Percentiles rank a stretch among this genome's conserved stretches.
phyloP scores from a whole-genome alignment of 495 filamentous ascomycete species.

The Podospora conica region DNA sequence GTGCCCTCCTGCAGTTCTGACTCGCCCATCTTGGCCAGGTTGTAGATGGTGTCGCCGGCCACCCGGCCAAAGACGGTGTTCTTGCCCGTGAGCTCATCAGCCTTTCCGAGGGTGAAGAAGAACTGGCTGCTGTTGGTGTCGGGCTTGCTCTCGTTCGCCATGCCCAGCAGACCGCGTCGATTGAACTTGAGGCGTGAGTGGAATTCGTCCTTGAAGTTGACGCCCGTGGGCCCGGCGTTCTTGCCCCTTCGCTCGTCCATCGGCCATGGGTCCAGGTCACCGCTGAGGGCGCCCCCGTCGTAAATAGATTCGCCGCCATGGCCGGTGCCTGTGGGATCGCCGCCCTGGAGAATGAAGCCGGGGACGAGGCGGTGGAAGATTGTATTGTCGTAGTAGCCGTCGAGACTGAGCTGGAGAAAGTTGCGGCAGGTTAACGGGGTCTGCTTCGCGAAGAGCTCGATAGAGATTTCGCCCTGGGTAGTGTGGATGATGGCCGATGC shows the following conservation, averaged over 20 bases:
- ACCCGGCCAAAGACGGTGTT: constrained; percentile 93
- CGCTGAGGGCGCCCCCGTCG: constrained; percentile 72
- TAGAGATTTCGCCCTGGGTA: constrained; percentile 75
- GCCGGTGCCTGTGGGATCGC: constrained; percentile 77
- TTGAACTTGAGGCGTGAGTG: constrained; percentile 91
- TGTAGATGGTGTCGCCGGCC: constrained; percentile 92
- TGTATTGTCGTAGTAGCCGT: constrained; percentile 89
- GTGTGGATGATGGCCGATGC: constrained; percentile 87
- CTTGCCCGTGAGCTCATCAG: constrained; percentile 76
- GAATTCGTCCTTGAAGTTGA: constrained; percentile 80
- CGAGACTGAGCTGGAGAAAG: constrained; percentile 90
- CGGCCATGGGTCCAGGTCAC: constrained; percentile 51
- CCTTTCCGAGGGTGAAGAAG: constrained; percentile 83
- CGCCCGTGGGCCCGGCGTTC: constrained; percentile 46
- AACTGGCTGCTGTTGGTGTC: constrained; percentile 92
- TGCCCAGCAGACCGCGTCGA: constrained; percentile 80
- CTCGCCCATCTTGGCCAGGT: constrained; percentile 86
- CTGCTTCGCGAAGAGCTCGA: constrained; percentile 92
- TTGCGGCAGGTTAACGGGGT: constrained; percentile 86
- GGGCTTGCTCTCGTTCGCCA: constrained; percentile 74
- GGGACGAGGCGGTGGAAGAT: constrained; percentile 91
- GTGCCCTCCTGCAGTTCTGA: constrained; percentile 69
- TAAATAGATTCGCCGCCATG: constrained; percentile 89
- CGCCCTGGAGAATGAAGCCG: constrained; percentile 89
- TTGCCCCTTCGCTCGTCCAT: constrained; percentile 56